Percentiles rank a stretch among this genome's conserved stretches.
phyloP scores from a whole-genome alignment of 371 early-diverging fungal genomes.

The Dipsacomyces acuminosporus region DNA sequence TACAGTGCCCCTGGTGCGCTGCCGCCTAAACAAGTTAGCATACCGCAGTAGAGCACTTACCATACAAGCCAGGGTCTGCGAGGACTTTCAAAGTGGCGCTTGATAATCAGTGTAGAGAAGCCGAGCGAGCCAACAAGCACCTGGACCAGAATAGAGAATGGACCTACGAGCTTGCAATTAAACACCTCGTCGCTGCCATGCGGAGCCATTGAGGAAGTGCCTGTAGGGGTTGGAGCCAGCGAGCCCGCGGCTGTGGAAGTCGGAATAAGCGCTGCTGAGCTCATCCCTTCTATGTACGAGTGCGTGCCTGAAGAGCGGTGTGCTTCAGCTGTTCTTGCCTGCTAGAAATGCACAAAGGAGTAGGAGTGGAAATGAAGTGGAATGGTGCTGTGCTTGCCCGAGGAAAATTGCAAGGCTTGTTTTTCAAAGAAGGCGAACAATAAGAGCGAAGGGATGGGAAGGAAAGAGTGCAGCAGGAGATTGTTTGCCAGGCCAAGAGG shows the following conservation, averaged over 20 bases:
- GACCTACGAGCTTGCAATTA: conserved; percentile 43
- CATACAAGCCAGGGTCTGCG: conserved; percentile 46
- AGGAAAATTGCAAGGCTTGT: too few species aligned
- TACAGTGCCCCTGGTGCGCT: not conserved
- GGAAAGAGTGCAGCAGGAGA: too few species aligned
- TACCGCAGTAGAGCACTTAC: conserved; percentile 4
- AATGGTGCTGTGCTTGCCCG: too few species aligned
- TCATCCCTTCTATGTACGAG: too few species aligned
- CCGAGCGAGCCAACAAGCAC: conserved; percentile 46
- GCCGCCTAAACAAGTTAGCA: not conserved
- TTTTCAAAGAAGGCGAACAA: too few species aligned
- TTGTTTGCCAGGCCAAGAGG: too few species aligned
- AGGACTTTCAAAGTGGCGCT: conserved; percentile 47
- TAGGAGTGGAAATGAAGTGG: too few species aligned
- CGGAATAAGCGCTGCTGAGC: too few species aligned
- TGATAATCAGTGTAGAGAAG: conserved; percentile 48
- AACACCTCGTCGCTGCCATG: conserved; percentile 21
- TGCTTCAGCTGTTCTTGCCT: too few species aligned
- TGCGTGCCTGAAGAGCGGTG: too few species aligned
- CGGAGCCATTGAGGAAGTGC: conserved; percentile 2
- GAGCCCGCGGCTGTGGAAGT: conserved; percentile 1
- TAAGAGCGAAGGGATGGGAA: too few species aligned
- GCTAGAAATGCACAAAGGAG: too few species aligned
- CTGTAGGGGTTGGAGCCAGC: not conserved
- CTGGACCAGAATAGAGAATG: conserved; percentile 47